Evolutionary conservation across 1,284 basidiomycete species (phyloP), one percentile per base, ranked within the genome.

Genomic region (Violaceomyces palustris): DNA sequence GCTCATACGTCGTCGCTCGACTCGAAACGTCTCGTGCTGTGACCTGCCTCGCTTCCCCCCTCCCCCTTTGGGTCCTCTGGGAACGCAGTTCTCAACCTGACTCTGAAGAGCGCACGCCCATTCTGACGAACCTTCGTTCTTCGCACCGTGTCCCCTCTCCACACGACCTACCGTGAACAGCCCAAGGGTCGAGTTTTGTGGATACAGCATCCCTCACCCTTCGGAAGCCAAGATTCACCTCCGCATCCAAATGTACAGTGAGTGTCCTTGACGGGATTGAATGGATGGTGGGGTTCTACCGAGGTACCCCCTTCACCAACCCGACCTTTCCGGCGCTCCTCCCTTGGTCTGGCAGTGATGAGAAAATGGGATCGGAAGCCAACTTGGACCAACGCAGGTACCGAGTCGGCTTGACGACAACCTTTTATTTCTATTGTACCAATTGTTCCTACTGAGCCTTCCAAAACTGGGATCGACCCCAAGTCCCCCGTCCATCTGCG

Each of bases 221-320:
- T 94, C 91, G 17, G 93, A 98, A 77, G 87, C 88, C 66, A 85
- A 88, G 72, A 94, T 97, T 64, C 88, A 97, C 70, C 78, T 97
- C 33, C 85, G 94, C 15, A 87, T 98, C 53, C 93, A 97, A 80
- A 98, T 97, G 92, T 93, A 93, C 70, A 91, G 91, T 96, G 71
- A 64, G 90, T 80, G 19, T 17, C 10, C 29, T 18, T 23, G n/a
- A n/a, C n/a, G n/a, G n/a, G 19, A 22, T 38, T 31, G 30, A 30
- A 23, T 28, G 35, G 35, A 31, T 9, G 45, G n/a, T n/a, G n/a
- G n/a, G n/a, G n/a, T n/a, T n/a, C n/a, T n/a, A n/a, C n/a, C n/a
- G n/a, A n/a, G n/a, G n/a, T n/a, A n/a, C n/a, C n/a, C n/a, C n/a
- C n/a, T n/a, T n/a, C n/a, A n/a, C n/a, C n/a, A n/a, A n/a, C n/a